These are phyloP conservation scores for Botryosphaeria agaves DNA, from an alignment of 2,329 filamentous ascomycete species.

Conservation along the genomic window DNA sequence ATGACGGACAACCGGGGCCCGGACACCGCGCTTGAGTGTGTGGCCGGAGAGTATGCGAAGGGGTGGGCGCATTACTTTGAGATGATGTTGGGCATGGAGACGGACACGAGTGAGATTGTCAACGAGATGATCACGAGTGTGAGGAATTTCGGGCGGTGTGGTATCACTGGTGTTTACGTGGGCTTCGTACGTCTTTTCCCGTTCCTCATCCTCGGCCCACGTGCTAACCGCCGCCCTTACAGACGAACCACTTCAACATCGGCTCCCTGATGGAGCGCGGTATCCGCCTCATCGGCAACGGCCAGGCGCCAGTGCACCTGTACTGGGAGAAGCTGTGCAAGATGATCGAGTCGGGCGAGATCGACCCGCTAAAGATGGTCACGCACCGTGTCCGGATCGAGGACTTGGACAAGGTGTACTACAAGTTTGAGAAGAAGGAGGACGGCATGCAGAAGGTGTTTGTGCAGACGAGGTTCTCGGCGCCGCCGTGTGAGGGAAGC, in stretches of 20 bases:
- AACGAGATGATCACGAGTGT: constrained; percentile 69
- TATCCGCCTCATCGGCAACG: constrained; percentile 57
- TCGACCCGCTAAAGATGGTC: constrained; percentile 67
- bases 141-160: constrained; percentile 53
- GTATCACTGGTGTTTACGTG: constrained; percentile 57
- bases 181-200: constrained; percentile 31
- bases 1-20: constrained; percentile 52
- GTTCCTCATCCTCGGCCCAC: constrained; percentile 3
- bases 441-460: constrained; percentile 72
- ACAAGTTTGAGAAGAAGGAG: constrained; percentile 50
- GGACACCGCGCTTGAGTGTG: constrained; percentile 56
- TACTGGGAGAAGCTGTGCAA: constrained; percentile 69
- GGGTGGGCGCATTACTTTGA: constrained; percentile 44
- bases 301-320: constrained; percentile 57
- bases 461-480: constrained; percentile 40
- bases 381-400: constrained; percentile 49
- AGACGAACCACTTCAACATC: constrained; percentile 71
- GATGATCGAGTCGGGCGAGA: constrained; percentile 46
- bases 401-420: constrained; percentile 33
- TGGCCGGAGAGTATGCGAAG: constrained; percentile 45
- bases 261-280: constrained; percentile 74
- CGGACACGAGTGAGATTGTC: constrained; percentile 65
- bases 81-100: constrained; percentile 51
- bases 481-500: constrained; percentile 29
- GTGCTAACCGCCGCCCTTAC: constrained; percentile 3